Evolutionary conservation across 345 rosid genomes (phyloP).

Genomic region (Streptanthus diversifolius): DNA sequence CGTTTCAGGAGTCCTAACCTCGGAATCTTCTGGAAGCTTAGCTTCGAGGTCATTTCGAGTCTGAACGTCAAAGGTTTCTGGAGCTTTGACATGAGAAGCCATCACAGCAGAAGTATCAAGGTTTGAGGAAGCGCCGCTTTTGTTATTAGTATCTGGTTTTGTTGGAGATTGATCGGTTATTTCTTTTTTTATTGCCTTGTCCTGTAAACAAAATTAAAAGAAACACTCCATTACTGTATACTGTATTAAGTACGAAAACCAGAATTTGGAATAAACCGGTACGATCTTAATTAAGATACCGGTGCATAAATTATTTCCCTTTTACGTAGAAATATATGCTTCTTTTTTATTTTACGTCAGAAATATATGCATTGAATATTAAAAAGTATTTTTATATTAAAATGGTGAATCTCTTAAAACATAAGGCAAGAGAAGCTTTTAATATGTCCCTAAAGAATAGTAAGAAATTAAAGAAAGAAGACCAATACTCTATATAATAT

Average conservation of each 20-base stretch:
- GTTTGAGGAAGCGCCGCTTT: conserved; percentile 9
- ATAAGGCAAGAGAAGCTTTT: conserved; percentile 7
- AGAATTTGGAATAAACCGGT: neutral
- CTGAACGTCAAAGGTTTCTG: conserved; percentile 9
- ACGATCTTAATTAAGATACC: neutral
- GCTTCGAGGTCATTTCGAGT: conserved; percentile 24
- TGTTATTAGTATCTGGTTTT: neutral
- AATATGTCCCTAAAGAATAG: neutral
- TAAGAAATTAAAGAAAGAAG: neutral
- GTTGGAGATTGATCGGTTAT: neutral
- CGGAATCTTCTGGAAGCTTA: conserved; percentile 8
- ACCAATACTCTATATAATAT: neutral
- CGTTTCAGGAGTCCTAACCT: conserved; percentile 30
- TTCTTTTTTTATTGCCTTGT: conserved; percentile 4
- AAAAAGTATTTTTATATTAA: neutral
- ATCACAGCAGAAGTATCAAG: conserved; percentile 2
- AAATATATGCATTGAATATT: neutral
- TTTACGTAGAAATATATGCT: neutral
- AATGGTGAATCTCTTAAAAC: neutral
- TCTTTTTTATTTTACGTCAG: too few species aligned
- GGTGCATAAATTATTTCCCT: neutral
- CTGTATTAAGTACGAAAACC: neutral
- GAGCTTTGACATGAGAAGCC: neutral
- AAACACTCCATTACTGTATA: neutral
- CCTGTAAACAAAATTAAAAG: neutral